Conservation (phyloP, 805 yeast species). For the Starmerella stigmatis region DNA sequence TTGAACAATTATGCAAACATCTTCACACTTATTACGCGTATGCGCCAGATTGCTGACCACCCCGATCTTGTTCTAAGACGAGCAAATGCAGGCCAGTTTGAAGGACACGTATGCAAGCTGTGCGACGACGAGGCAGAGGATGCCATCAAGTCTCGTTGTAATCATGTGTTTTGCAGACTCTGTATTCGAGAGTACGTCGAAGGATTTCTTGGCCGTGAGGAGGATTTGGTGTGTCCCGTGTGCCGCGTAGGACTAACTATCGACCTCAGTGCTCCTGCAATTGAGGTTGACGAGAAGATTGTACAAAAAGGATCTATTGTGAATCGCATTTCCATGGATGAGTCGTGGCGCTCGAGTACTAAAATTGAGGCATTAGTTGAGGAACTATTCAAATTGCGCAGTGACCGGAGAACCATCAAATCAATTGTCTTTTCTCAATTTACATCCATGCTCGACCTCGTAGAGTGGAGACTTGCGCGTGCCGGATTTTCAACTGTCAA, state of each 20-base stretch:
- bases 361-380: slow-evolving; percentile 94
- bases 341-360: slow-evolving; percentile 90
- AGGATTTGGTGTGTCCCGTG: slow-evolving; percentile 77
- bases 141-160: slow-evolving; percentile 89
- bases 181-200: slow-evolving; percentile 87
- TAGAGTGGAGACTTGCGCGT: slow-evolving; percentile 88
- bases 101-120: slow-evolving; percentile 68
- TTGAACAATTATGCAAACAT: slow-evolving; percentile 94
- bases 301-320: slow-evolving; percentile 59
- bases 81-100: slow-evolving; percentile 33
- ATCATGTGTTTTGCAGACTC: slow-evolving; percentile 84
- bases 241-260: slow-evolving; percentile 90
- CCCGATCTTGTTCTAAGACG: slow-evolving; percentile 87
- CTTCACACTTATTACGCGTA: slow-evolving; percentile 87
- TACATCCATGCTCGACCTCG: slow-evolving; percentile 89
- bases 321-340: slow-evolving; percentile 68
- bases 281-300: slow-evolving; percentile 42
- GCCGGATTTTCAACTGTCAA: slow-evolving; percentile 95
- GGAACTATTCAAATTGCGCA: slow-evolving; percentile 75
- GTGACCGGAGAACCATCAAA: slow-evolving; percentile 80
- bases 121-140: slow-evolving; percentile 99
- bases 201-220: slow-evolving; percentile 48
- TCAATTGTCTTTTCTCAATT: slow-evolving; percentile 96
- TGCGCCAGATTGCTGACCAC: slow-evolving; percentile 97
- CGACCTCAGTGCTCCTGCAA: slow-evolving; percentile 76